These are phyloP conservation scores for Entophlyctis luteolus DNA, from an alignment of 192 early-diverging fungal genomes.

Conservation along the genomic window DNA sequence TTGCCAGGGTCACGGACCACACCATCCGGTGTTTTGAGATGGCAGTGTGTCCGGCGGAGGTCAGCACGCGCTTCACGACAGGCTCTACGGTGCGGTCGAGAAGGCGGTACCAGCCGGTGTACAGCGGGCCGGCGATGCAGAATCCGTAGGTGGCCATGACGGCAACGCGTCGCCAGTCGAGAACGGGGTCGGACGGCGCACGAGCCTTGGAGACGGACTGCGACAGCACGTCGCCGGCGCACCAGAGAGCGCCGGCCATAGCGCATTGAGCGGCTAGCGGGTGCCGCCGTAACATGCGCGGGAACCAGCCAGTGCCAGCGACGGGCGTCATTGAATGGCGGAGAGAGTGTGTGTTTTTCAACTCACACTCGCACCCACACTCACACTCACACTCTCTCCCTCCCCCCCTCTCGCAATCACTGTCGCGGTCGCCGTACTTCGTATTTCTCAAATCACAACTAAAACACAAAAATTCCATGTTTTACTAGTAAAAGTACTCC, in stretches of 20 bases:
- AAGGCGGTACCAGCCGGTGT: constrained; percentile 40
- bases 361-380: no score
- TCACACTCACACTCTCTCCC: no score
- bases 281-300: constrained; percentile 3
- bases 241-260: constrained; percentile 19
- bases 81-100: constrained; percentile 30
- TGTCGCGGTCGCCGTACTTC: no score
- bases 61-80: not conserved
- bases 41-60: not conserved
- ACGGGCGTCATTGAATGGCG: no score
- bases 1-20: constrained; percentile 33
- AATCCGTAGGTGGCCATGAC: constrained; percentile 39
- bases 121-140: constrained; percentile 37
- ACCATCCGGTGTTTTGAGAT: constrained; percentile 26
- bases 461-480: no score
- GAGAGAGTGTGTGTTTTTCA: no score
- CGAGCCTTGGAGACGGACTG: constrained; percentile 23
- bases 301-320: not conserved
- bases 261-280: constrained; percentile 18
- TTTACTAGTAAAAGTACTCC: no score
- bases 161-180: constrained; percentile 30
- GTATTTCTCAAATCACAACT: no score
- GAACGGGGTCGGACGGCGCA: not conserved
- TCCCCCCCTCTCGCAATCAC: no score
- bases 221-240: constrained; percentile 33